These are phyloP conservation scores for Diaporthe longicolla DNA, from an alignment of 2,329 filamentous ascomycete genomes.

Conservation along the genomic window DNA sequence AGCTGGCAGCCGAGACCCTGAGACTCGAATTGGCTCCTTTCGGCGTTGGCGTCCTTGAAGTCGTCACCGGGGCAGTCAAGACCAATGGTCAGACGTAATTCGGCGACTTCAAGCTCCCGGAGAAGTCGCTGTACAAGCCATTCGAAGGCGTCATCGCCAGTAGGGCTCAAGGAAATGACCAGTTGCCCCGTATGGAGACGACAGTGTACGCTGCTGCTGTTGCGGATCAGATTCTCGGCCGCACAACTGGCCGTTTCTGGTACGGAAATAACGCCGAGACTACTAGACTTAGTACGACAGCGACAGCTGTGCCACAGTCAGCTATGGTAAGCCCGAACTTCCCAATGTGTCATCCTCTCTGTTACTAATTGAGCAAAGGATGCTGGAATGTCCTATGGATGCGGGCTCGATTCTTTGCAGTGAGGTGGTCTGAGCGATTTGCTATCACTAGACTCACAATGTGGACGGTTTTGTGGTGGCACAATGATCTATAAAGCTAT, in stretches of 20 bases:
- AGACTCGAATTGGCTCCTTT: slow-evolving; percentile 49
- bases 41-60: slow-evolving; percentile 47
- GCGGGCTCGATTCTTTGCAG: slow-evolving; percentile 45
- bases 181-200: slow-evolving; percentile 45
- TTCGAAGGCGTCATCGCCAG: slow-evolving; percentile 44
- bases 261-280: slow-evolving; percentile 44
- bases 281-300: slow-evolving; percentile 45
- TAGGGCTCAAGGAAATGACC: slow-evolving; percentile 47
- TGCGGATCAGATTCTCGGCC: slow-evolving; percentile 43
- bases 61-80: slow-evolving; percentile 48
- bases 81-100: slow-evolving; percentile 46
- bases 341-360: neutral
- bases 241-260: slow-evolving; percentile 46
- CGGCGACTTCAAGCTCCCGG: slow-evolving; percentile 46
- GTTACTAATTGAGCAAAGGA: slow-evolving; percentile 11
- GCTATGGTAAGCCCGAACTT: neutral
- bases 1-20: slow-evolving; percentile 48
- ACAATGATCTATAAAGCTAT: too few relatives aligned
- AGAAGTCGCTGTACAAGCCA: slow-evolving; percentile 46
- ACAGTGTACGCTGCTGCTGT: slow-evolving; percentile 46
- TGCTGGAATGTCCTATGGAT: slow-evolving; percentile 44
- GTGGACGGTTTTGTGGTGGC: too few relatives aligned
- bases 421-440: neutral
- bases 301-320: slow-evolving; percentile 44
- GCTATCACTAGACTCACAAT: too few relatives aligned